phyloP scores from a whole-genome alignment of 306 rosid genomes.

The Arachis hypogaea region DNA sequence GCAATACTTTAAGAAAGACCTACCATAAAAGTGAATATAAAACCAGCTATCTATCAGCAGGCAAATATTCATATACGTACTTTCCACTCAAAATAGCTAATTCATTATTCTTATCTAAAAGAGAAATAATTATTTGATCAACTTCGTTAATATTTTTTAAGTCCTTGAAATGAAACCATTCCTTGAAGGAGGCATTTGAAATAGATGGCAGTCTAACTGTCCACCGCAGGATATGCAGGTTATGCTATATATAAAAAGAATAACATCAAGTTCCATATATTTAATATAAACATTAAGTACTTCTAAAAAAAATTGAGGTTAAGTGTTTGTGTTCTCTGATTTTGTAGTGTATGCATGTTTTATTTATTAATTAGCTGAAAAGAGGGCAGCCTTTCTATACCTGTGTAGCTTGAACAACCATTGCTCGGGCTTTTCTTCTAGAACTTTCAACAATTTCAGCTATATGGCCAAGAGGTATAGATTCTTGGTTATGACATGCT shows the following conservation, averaged over 20 bases:
- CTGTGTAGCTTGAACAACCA: conserved; percentile 83
- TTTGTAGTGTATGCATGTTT: neutral
- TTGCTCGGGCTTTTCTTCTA: conserved; percentile 63
- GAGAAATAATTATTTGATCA: conserved; percentile 22
- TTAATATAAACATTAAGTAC: conserved; percentile 12
- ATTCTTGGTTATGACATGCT: conserved; percentile 60
- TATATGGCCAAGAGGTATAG: conserved; percentile 70
- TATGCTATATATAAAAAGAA: conserved; percentile 21
- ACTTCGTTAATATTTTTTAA: conserved; percentile 19
- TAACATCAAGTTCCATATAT: conserved; percentile 16
- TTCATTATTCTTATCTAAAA: conserved; percentile 13
- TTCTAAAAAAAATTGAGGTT: neutral
- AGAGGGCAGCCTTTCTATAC: conserved; percentile 45
- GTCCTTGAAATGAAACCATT: conserved; percentile 21
- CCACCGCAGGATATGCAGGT: conserved; percentile 22
- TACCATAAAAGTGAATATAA: conserved; percentile 13
- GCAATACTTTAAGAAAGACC: conserved; percentile 30
- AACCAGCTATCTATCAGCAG: conserved; percentile 20
- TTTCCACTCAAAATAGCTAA: conserved; percentile 12
- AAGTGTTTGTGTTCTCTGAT: conserved; percentile 20
- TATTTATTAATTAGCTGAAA: conserved; percentile 36
- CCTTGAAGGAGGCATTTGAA: conserved; percentile 31
- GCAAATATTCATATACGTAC: neutral
- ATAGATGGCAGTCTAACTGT: conserved; percentile 33
- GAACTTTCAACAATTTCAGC: conserved; percentile 88